Evolutionary conservation across 2,329 filamentous ascomycete genomes (phyloP).

Genomic region (Bipolaris sorokiniana): DNA sequence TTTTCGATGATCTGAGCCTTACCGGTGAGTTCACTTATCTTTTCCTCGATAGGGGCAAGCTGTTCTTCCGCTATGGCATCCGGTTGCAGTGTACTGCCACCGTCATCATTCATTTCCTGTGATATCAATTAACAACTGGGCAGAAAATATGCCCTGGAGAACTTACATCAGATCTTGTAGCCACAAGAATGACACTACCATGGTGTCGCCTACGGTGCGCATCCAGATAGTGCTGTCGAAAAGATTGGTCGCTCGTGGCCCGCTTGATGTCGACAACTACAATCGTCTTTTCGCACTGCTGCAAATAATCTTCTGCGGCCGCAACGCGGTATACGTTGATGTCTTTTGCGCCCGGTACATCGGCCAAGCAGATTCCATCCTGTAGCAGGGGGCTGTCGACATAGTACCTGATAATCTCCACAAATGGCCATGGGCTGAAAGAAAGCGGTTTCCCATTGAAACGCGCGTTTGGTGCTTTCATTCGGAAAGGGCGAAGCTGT

Average conservation of each 20-base stretch:
- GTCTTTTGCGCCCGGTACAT: constrained; percentile 26
- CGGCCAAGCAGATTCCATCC: constrained; percentile 13
- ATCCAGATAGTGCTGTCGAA: constrained; percentile 19
- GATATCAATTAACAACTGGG: not conserved
- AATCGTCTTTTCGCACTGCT: constrained; percentile 27
- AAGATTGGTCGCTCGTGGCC: constrained; percentile 8
- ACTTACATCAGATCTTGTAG: constrained; percentile 26
- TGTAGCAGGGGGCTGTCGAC: constrained; percentile 1
- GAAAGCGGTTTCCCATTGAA: constrained; percentile 18
- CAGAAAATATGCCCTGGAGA: not conserved
- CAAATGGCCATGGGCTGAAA: constrained; percentile 33
- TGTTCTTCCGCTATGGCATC: constrained; percentile 6
- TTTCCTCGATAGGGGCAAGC: constrained; percentile 3
- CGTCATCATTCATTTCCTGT: constrained; percentile 15
- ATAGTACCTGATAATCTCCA: constrained; percentile 21
- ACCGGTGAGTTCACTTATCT: not conserved
- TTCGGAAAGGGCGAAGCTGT: constrained; percentile 21
- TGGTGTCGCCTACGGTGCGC: constrained; percentile 20
- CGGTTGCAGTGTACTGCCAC: constrained; percentile 1
- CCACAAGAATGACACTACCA: constrained; percentile 30
- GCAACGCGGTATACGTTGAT: constrained; percentile 20
- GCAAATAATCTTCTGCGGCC: constrained; percentile 18
- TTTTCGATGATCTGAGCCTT: not conserved
- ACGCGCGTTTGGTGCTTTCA: constrained; percentile 4
- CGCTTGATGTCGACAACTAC: constrained; percentile 28